Evolutionary conservation across 306 rosid genomes (phyloP).

Genomic region (Leucaena leucocephala): DNA sequence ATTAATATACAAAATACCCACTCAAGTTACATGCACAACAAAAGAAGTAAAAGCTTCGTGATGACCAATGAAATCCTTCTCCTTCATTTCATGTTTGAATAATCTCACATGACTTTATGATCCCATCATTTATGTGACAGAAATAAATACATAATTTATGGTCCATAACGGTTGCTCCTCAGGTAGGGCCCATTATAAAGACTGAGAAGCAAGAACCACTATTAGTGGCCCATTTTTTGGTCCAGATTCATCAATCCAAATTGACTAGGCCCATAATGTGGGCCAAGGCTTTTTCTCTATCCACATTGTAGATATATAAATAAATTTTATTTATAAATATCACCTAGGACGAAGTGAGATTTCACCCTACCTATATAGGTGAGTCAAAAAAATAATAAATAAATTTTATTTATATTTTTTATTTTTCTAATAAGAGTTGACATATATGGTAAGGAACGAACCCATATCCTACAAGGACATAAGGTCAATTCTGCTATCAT

Average conservation of each 20-base stretch:
- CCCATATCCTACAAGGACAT: no score
- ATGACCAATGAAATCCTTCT: background rate
- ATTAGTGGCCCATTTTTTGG: background rate
- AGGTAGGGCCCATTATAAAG: background rate
- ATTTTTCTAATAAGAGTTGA: no score
- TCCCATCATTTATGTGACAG: background rate
- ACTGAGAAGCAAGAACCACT: background rate
- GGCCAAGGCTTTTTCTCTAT: background rate
- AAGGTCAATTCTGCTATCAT: no score
- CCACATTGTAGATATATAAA: background rate
- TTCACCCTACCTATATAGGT: no score
- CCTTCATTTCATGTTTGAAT: background rate
- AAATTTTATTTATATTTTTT: no score
- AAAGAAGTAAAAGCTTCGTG: background rate
- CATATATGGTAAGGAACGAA: no score
- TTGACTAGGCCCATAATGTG: background rate
- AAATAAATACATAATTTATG: background rate
- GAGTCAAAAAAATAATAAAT: no score
- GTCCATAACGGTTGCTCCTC: background rate
- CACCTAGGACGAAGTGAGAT: no score
- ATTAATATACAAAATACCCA: no score
- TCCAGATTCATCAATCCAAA: background rate
- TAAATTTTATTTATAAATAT: no score
- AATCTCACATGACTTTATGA: background rate
- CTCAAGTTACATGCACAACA: no score